Evolutionary conservation across 345 rosid genomes (phyloP).

Genomic region (Isatis tinctoria): DNA sequence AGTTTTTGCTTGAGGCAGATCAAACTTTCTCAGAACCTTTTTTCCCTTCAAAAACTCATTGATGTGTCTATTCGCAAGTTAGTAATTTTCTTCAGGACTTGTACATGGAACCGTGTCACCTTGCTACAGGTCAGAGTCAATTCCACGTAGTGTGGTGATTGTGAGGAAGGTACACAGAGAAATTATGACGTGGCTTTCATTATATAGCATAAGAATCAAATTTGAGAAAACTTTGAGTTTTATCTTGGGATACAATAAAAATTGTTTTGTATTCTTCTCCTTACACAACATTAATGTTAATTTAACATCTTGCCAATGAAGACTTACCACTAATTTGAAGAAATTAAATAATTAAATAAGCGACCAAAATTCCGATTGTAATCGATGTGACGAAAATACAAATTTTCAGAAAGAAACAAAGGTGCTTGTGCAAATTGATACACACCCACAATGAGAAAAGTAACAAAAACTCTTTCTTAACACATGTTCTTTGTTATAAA

Average conservation of each 20-base stretch:
- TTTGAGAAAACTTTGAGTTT: too few relatives aligned
- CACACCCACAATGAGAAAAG: not conserved
- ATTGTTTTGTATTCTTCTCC: too few relatives aligned
- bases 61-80: slow-evolving; percentile 20
- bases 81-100: slow-evolving; percentile 72
- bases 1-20: slow-evolving; percentile 67
- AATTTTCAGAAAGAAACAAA: not conserved
- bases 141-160: slow-evolving; percentile 73
- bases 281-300: not conserved
- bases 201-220: too few relatives aligned
- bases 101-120: slow-evolving; percentile 46
- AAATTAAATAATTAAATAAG: not conserved
- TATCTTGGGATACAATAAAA: too few relatives aligned
- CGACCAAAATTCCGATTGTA: not conserved
- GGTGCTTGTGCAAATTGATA: not conserved
- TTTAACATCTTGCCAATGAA: not conserved
- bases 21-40: slow-evolving; percentile 2
- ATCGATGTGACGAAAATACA: not conserved
- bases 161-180: too few relatives aligned
- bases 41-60: slow-evolving; percentile 1
- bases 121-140: slow-evolving; percentile 75
- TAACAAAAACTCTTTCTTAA: not conserved
- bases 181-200: too few relatives aligned
- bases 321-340: not conserved
- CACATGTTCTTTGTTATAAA: not conserved